Conservation (phyloP, 257 asterid genomes). For the Fraxinus excelsior region DNA sequence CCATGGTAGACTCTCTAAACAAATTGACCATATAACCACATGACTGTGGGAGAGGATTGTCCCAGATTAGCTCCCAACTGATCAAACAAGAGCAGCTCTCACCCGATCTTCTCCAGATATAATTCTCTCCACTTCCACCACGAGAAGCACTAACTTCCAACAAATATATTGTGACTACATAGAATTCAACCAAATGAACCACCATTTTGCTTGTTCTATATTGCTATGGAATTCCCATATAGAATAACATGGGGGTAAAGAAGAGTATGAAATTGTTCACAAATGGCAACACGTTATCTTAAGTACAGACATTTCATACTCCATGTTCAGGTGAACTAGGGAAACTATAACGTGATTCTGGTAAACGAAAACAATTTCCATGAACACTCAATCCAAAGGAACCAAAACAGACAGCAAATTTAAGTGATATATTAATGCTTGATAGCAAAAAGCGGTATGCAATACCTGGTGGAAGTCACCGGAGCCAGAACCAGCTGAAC, state of each 20-base stretch:
- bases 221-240: neutral
- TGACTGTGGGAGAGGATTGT: neutral
- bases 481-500: constrained; percentile 99
- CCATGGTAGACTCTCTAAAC: too few species aligned
- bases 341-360: too few species aligned
- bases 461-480: constrained; percentile 98
- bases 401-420: neutral
- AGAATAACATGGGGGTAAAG: neutral
- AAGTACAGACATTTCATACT: too few species aligned
- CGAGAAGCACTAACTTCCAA: neutral
- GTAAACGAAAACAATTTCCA: too few species aligned
- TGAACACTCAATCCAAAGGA: neutral
- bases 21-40: too few species aligned
- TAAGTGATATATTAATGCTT: neutral
- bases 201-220: neutral
- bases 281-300: too few species aligned
- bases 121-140: neutral
- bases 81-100: neutral
- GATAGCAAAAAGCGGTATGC: neutral
- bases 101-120: too few species aligned
- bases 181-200: neutral
- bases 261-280: neutral
- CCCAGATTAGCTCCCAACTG: neutral
- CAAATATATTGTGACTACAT: neutral
- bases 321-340: too few species aligned